Percentiles rank a stretch among this genome's conserved stretches.
phyloP scores from a whole-genome alignment of 306 rosid species.

The Prunus fruticosa region DNA sequence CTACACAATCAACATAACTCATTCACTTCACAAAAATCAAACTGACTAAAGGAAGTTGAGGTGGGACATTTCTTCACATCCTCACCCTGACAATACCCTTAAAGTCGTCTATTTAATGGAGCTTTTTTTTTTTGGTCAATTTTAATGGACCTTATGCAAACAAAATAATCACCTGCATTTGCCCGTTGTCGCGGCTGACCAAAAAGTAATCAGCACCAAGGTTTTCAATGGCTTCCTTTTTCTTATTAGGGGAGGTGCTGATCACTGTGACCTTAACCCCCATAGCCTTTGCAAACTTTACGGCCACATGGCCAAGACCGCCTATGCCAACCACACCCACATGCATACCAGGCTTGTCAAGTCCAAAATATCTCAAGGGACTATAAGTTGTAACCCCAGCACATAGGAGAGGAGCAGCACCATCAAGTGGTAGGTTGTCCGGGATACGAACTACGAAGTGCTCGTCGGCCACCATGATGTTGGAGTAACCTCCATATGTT shows the following conservation, averaged over 20 bases:
- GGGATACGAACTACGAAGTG: neutral
- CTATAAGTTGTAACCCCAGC: neutral
- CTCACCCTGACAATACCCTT: too few relatives aligned
- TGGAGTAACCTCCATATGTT: neutral
- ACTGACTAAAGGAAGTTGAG: neutral
- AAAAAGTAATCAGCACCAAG: slow-evolving; percentile 11
- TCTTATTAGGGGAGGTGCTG: neutral
- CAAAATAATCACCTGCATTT: neutral
- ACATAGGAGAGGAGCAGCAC: neutral
- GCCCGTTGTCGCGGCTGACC: slow-evolving; percentile 1
- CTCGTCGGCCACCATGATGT: neutral
- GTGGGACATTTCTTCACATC: too few relatives aligned
- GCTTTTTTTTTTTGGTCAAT: too few relatives aligned
- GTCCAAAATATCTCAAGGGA: neutral
- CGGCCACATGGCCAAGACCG: neutral
- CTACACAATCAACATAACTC: slow-evolving; percentile 11
- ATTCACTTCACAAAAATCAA: neutral
- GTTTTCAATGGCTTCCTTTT: neutral
- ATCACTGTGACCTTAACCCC: neutral
- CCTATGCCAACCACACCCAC: neutral
- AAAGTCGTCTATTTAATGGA: too few relatives aligned
- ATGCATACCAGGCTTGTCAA: neutral
- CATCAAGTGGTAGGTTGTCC: neutral
- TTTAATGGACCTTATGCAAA: neutral
- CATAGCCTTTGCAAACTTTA: slow-evolving; percentile 1